phyloP scores from a whole-genome alignment of 1,284 basidiomycete genomes.

The Austropuccinia psidii region DNA sequence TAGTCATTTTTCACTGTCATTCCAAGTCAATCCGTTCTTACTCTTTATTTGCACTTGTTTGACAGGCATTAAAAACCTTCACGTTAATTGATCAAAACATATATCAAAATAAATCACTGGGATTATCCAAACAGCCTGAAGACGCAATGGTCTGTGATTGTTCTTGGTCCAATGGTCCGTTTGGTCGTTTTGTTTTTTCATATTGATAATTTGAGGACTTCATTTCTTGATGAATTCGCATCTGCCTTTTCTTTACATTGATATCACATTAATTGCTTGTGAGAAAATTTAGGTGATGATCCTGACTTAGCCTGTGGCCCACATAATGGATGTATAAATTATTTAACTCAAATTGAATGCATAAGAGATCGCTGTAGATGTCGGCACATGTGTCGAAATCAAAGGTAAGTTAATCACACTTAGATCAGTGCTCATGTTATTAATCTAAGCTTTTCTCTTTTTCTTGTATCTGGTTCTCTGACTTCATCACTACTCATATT shows the following conservation, averaged over 20 bases:
- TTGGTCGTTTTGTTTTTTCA: background rate
- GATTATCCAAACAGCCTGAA: conserved; percentile 73
- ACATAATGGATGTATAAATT: conserved; percentile 89
- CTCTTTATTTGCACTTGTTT: background rate
- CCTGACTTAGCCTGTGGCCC: conserved; percentile 70
- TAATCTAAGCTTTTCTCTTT: conserved; percentile 26
- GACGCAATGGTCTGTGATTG: conserved; percentile 95
- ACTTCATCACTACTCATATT: background rate
- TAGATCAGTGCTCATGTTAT: background rate
- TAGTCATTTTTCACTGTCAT: background rate
- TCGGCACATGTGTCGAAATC: conserved; percentile 75
- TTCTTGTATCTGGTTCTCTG: background rate
- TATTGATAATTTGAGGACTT: too few relatives aligned
- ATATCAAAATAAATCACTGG: conserved; percentile 80
- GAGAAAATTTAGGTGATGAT: conserved; percentile 50
- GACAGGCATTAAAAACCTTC: conserved; percentile 64
- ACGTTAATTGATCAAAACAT: conserved; percentile 66
- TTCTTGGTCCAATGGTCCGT: conserved; percentile 69
- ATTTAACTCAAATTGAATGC: conserved; percentile 95
- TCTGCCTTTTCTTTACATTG: background rate
- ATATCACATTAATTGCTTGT: background rate
- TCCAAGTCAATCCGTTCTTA: background rate
- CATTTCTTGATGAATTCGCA: too few relatives aligned
- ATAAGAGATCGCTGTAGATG: conserved; percentile 78
- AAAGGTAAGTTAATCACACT: conserved; percentile 58